A percentile compares a stretch with the other conserved stretches of the same genome.
phyloP scores from a whole-genome alignment of 768 basidiomycete genomes.

The Tylopilus sp. region DNA sequence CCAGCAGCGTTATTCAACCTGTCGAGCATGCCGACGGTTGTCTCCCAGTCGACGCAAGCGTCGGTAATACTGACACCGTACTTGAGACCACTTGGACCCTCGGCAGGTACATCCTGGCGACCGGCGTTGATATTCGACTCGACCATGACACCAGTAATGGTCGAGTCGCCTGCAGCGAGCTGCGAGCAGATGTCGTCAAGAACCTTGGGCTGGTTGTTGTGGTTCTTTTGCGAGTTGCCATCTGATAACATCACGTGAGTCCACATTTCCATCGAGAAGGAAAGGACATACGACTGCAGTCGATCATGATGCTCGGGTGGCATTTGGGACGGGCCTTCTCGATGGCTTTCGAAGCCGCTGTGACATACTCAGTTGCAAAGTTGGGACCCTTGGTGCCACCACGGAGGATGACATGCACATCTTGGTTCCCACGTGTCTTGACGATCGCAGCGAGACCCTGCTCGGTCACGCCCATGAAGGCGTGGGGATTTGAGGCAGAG shows the following conservation, averaged over 20 bases:
- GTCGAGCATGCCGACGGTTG: conserved; percentile 73
- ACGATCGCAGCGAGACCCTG: conserved; percentile 94
- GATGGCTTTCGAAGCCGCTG: conserved; percentile 57
- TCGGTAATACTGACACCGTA: conserved; percentile 88
- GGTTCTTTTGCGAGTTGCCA: conserved; percentile 95
- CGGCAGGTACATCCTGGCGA: conserved; percentile 80
- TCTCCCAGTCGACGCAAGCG: conserved; percentile 85
- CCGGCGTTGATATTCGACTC: conserved; percentile 93
- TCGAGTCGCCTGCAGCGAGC: conserved; percentile 59
- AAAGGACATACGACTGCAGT: conserved; percentile 70
- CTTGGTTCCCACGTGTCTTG: conserved; percentile 78
- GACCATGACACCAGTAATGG: conserved; percentile 95
- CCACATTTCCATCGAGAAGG: background rate
- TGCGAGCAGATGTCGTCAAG: conserved; percentile 70
- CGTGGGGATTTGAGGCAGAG: conserved; percentile 86
- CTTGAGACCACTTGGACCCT: conserved; percentile 66
- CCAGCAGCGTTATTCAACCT: conserved; percentile 51
- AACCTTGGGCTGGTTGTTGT: conserved; percentile 87
- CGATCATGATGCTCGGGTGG: conserved; percentile 79
- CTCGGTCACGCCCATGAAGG: conserved; percentile 92
- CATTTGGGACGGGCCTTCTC: conserved; percentile 53
- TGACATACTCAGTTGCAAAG: conserved; percentile 70
- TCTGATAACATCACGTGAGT: conserved; percentile 43
- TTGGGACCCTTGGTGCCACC: conserved; percentile 93
- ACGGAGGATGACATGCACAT: conserved; percentile 95